Percentiles rank a stretch among this genome's conserved stretches.
These are phyloP conservation scores for Allomyces javanicus DNA, from an alignment of 192 early-diverging fungal species.

Conservation along the genomic window DNA sequence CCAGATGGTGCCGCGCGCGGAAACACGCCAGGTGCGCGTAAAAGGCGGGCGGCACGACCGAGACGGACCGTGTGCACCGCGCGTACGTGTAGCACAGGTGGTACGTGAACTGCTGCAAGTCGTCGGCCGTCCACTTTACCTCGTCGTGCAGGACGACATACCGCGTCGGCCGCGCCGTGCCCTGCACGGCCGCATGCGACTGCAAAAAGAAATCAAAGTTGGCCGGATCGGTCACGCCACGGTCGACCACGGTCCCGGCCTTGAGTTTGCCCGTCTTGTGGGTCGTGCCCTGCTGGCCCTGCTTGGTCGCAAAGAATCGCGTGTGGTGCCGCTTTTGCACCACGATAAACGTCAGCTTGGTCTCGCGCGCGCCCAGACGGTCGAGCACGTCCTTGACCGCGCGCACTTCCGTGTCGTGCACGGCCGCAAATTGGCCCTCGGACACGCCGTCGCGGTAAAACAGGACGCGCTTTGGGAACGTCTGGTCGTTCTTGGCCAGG, in stretches of 20 bases:
- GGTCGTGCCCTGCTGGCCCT: slow-evolving; percentile 15
- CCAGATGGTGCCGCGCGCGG: slow-evolving; percentile 57
- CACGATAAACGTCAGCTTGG: slow-evolving; percentile 61
- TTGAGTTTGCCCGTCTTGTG: slow-evolving; percentile 32
- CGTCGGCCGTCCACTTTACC: slow-evolving; percentile 54
- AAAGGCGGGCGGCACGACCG: slow-evolving; percentile 74
- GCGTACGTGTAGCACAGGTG: slow-evolving; percentile 76
- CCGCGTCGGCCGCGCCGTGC: slow-evolving; percentile 76
- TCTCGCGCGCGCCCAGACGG: slow-evolving; percentile 43
- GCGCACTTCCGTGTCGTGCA: slow-evolving; percentile 50
- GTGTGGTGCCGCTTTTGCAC: slow-evolving; percentile 83
- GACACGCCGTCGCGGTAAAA: slow-evolving; percentile 62
- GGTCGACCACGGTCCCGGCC: slow-evolving; percentile 36
- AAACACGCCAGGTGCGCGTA: slow-evolving; percentile 78
- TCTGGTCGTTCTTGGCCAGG: slow-evolving; percentile 26
- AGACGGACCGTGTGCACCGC: slow-evolving; percentile 68
- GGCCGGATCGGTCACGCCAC: slow-evolving; percentile 29
- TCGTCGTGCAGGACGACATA: slow-evolving; percentile 84
- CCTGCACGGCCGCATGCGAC: slow-evolving; percentile 77
- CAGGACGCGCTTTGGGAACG: slow-evolving; percentile 33
- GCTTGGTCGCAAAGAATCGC: slow-evolving; percentile 25
- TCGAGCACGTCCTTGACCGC: slow-evolving; percentile 43
- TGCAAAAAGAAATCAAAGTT: slow-evolving; percentile 53
- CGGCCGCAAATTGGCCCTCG: slow-evolving; percentile 63
- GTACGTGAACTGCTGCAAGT: slow-evolving; percentile 71